phyloP scores from a whole-genome alignment of 352 stramenopile genomes.

The Pythium scleroteichum region DNA sequence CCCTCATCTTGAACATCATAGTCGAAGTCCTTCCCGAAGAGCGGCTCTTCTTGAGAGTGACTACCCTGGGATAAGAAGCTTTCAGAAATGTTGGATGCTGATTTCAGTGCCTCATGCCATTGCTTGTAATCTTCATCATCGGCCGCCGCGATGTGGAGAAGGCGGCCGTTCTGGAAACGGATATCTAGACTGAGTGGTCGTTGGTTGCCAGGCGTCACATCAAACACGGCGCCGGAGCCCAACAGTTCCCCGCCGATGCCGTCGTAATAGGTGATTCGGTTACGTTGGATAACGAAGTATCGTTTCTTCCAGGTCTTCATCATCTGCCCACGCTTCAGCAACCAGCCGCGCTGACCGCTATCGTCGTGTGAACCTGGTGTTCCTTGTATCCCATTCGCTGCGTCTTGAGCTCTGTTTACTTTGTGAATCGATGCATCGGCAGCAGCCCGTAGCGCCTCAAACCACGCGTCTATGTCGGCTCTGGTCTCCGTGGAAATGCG shows the following conservation, averaged over 20 bases:
- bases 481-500: conserved; percentile 49
- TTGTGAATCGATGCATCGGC: conserved; percentile 14
- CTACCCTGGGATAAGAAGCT: conserved; percentile 57
- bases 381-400: background rate
- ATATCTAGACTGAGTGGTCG: conserved; percentile 67
- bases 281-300: conserved; percentile 74
- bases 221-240: conserved; percentile 68
- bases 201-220: conserved; percentile 52
- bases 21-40: conserved; percentile 63
- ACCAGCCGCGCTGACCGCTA: conserved; percentile 45
- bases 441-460: conserved; percentile 31
- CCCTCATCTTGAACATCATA: conserved; percentile 34
- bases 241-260: conserved; percentile 40
- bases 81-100: conserved; percentile 61
- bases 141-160: conserved; percentile 63
- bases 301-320: conserved; percentile 87
- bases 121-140: conserved; percentile 52
- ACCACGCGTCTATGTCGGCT: conserved; percentile 55
- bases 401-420: background rate
- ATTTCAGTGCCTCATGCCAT: conserved; percentile 55
- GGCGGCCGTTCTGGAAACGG: conserved; percentile 71
- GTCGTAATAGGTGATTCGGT: conserved; percentile 59
- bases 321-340: conserved; percentile 80
- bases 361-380: background rate
- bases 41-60: conserved; percentile 19